Percentiles rank a stretch among this genome's conserved stretches.
phyloP scores from a whole-genome alignment of 257 asterid species.

The Solanum verrucosum region DNA sequence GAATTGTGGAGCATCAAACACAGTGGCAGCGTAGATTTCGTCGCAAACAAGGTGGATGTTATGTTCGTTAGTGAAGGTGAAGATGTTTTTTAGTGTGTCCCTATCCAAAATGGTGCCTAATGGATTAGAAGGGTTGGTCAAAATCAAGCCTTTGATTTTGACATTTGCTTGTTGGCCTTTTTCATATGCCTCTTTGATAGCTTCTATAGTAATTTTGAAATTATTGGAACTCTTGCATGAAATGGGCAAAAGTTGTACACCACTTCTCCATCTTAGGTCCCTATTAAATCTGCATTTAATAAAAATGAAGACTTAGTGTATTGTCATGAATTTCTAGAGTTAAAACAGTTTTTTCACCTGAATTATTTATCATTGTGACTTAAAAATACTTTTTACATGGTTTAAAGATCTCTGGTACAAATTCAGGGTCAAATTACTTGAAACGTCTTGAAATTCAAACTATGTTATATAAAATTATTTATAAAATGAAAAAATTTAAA shows the following conservation, averaged over 20 bases:
- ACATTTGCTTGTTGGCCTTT: slow-evolving; percentile 34
- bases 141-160: slow-evolving; percentile 55
- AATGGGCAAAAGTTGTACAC: slow-evolving; percentile 47
- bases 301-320: background rate
- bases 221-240: slow-evolving; percentile 44
- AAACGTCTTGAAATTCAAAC: background rate
- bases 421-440: background rate
- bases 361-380: accelerated
- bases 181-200: slow-evolving; percentile 45
- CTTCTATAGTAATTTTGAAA: slow-evolving; percentile 45
- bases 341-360: accelerated
- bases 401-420: background rate
- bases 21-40: slow-evolving; percentile 61
- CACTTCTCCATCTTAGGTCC: slow-evolving; percentile 80
- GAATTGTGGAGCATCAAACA: slow-evolving; percentile 29
- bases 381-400: background rate
- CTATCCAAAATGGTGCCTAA: slow-evolving; percentile 48
- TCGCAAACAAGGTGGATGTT: slow-evolving; percentile 73
- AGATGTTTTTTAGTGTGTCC: slow-evolving; percentile 21
- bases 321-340: background rate
- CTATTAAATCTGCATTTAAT: slow-evolving; percentile 48
- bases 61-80: slow-evolving; percentile 34
- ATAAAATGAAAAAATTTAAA: no score
- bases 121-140: slow-evolving; percentile 78
- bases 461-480: no score